Evolutionary conservation across 23 red algal genomes (phyloP), one percentile per base, ranked within the genome.

Genomic region (Gracilaria domingensis): DNA sequence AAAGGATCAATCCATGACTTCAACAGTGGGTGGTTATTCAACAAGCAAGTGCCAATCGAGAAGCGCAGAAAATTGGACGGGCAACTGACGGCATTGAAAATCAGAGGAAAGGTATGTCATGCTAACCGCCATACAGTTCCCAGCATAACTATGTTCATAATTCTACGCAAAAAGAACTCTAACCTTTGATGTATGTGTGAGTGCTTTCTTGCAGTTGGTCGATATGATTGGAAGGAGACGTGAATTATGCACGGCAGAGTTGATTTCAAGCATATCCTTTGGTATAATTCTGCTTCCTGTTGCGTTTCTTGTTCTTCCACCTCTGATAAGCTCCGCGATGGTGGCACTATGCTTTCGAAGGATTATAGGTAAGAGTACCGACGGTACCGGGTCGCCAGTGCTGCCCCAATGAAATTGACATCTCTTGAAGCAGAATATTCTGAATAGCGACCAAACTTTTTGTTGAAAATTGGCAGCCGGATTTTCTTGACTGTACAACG

Each of bases 1-100:
- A 73, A 66, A 73, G 67, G 53, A 57, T 54, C 69, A 18, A 48
- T 87, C 21, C 51, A 87, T 42, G 64, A 87, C 12, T 87, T 87
- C 49, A 87, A 87, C 67, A 71, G 62, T 18, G 84, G 84, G 28
- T 87, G 84, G 84, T 25, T 87, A 54, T 87, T 73, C 84, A 87
- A 76, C 67, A 26, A 87, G 9, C 38, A 33, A 33, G 67, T 57
- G 16, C 39, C 44, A 20, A 6, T 24, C 1, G 34, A 39, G 11
- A 47, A 38, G 21, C 84, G 84, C 24, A 73, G 64, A 35, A 30
- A 77, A 24, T 12, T 87, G 14, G 84, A 75, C 25, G 44, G 64
- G 33, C 67, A 87, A 66, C 49, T 87, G 2, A 47, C n/a, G 8
- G 53, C 66, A 26, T 75, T 87, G 53, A 66, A 71, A 35, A 75